A percentile compares a stretch with the other conserved stretches of the same genome.
Conservation (phyloP, 1,284 basidiomycete genomes). For the Naganishia liquefaciens region DNA sequence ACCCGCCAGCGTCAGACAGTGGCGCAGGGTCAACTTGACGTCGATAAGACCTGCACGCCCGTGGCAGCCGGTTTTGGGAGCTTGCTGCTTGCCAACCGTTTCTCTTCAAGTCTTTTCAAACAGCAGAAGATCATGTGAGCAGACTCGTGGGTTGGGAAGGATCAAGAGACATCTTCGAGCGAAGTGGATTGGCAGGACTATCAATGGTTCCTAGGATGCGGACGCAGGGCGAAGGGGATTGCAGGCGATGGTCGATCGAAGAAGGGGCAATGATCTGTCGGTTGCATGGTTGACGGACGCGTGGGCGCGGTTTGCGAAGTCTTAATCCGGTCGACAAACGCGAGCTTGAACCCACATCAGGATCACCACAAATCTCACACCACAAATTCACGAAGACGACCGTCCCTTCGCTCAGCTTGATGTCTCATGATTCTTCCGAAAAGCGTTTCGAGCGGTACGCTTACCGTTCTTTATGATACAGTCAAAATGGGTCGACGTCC, state of each 20-base stretch:
- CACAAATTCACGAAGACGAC: not conserved
- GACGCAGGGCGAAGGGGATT: too few relatives aligned
- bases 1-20: conserved; percentile 1
- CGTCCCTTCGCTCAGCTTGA: conserved; percentile 2
- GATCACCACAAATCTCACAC: not conserved
- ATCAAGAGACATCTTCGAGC: conserved; percentile 3
- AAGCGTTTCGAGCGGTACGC: not conserved
- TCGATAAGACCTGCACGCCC: conserved; percentile 10
- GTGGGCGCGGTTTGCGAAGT: too few relatives aligned
- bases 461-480: not conserved
- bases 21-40: conserved; percentile 18
- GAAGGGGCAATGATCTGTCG: too few relatives aligned
- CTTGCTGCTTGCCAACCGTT: conserved; percentile 17
- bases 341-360: not conserved
- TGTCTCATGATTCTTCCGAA: not conserved
- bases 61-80: not conserved
- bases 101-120: conserved; percentile 27
- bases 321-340: not conserved
- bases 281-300: too few relatives aligned
- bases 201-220: not conserved
- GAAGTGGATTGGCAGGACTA: not conserved
- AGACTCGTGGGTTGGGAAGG: not conserved
- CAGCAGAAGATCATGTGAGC: conserved; percentile 25
- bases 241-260: too few relatives aligned
- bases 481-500: conserved; percentile 87